phyloP scores from a whole-genome alignment of 2,329 filamentous ascomycete genomes.

The Fonsecaea pedrosoi region DNA sequence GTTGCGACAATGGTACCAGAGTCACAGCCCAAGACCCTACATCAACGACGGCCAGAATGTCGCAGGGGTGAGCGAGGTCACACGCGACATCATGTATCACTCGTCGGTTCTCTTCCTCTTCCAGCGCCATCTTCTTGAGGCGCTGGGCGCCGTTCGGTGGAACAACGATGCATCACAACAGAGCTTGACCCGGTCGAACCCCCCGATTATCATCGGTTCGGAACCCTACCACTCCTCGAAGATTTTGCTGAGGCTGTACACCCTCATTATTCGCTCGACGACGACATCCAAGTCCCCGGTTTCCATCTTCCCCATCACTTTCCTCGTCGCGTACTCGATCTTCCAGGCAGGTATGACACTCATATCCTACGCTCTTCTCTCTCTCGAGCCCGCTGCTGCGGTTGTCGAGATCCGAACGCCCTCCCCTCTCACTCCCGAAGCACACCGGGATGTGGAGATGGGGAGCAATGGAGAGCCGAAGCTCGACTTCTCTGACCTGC shows the following conservation, averaged over 20 bases:
- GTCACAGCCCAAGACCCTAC: conserved; percentile 5
- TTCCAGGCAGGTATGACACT: conserved; percentile 18
- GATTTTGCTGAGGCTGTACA: conserved; percentile 9
- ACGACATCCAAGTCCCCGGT: conserved; percentile 5
- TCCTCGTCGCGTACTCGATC: conserved; percentile 16
- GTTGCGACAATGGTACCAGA: conserved; percentile 17
- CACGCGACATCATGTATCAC: conserved; percentile 15
- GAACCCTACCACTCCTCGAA: conserved; percentile 16
- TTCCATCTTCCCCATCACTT: conserved; percentile 12
- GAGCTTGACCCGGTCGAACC: neutral
- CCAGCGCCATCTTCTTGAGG: conserved; percentile 18
- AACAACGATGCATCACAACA: conserved; percentile 2
- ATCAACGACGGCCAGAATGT: conserved; percentile 1
- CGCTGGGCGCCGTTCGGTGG: conserved; percentile 3
- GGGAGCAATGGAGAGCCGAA: neutral
- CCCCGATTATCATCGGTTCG: neutral
- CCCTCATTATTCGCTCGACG: conserved; percentile 12
- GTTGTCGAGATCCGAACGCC: conserved; percentile 2
- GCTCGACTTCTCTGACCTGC: conserved; percentile 10
- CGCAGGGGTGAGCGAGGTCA: conserved; percentile 11
- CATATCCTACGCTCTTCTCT: conserved; percentile 14
- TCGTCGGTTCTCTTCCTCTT: conserved; percentile 20
- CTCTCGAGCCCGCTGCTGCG: conserved; percentile 3
- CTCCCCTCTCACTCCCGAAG: conserved; percentile 4
- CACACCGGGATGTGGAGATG: neutral